Percentiles rank a stretch among this genome's conserved stretches.
These are phyloP conservation scores for Colletotrichum noveboracense DNA, from an alignment of 2,329 filamentous ascomycete genomes.

Conservation along the genomic window DNA sequence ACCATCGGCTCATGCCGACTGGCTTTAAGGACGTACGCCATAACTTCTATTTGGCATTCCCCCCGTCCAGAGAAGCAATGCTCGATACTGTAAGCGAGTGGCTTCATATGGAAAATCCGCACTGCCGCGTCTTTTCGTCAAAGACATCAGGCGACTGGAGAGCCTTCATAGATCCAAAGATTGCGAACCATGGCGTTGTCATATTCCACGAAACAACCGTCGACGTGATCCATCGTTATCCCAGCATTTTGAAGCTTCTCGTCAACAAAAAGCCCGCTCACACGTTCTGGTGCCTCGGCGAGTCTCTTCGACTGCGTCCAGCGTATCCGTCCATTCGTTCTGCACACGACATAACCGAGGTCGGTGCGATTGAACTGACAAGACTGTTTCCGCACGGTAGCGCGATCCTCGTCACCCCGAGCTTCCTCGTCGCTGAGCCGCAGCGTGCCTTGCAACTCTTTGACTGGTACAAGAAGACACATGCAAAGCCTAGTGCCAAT, in stretches of 20 bases:
- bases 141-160: constrained; percentile 51
- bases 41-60: constrained; percentile 57
- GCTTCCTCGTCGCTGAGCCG: constrained; percentile 45
- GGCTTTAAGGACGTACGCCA: constrained; percentile 25
- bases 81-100: constrained; percentile 47
- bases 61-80: constrained; percentile 37
- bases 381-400: constrained; percentile 35
- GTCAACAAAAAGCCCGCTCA: constrained; percentile 27
- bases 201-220: constrained; percentile 52
- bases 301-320: constrained; percentile 30
- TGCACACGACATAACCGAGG: not conserved
- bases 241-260: constrained; percentile 39
- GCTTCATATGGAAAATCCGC: constrained; percentile 43
- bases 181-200: constrained; percentile 32
- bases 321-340: constrained; percentile 19
- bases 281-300: constrained; percentile 46
- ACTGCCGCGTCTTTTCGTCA: constrained; percentile 48
- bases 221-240: constrained; percentile 43
- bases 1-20: constrained; percentile 30
- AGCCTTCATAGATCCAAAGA: constrained; percentile 38
- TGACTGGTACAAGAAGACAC: constrained; percentile 34
- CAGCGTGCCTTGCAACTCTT: constrained; percentile 36
- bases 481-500: not conserved
- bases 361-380: constrained; percentile 9
- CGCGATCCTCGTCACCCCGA: constrained; percentile 45